Conservation (phyloP, 495 filamentous ascomycete species). For the Pyrenula massariospora region DNA sequence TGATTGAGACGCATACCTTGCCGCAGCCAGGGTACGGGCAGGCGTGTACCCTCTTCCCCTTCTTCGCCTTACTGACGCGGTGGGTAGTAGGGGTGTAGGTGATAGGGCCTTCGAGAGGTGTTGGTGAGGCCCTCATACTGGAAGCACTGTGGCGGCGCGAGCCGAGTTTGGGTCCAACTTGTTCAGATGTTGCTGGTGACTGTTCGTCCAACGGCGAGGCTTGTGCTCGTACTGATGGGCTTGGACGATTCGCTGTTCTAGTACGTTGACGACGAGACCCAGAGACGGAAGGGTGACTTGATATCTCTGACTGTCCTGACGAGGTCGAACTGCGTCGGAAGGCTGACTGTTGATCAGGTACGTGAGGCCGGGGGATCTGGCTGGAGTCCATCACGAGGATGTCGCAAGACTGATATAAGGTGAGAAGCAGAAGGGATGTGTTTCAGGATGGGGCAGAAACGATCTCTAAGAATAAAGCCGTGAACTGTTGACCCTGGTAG, state of each 20-base stretch:
- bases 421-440: not conserved
- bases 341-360: not conserved
- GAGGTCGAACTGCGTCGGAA: not conserved
- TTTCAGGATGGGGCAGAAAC: constrained; percentile 1
- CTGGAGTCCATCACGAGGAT: constrained; percentile 1
- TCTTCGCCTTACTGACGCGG: constrained; percentile 72
- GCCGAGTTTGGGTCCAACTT: not conserved
- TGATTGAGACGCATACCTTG: constrained; percentile 43
- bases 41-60: constrained; percentile 66
- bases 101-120: constrained; percentile 11
- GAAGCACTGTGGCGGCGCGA: not conserved
- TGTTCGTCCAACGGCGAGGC: not conserved
- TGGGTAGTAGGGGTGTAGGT: constrained; percentile 61
- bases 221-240: not conserved
- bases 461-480: not conserved
- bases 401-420: constrained; percentile 1
- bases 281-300: not conserved
- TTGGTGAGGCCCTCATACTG: not conserved
- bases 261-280: not conserved
- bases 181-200: not conserved
- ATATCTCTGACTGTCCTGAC: not conserved
- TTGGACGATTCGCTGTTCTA: not conserved
- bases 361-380: not conserved
- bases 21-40: constrained; percentile 52
- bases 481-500: not conserved